phyloP scores from a whole-genome alignment of 768 basidiomycete genomes.

The Nidula microcarpa region DNA sequence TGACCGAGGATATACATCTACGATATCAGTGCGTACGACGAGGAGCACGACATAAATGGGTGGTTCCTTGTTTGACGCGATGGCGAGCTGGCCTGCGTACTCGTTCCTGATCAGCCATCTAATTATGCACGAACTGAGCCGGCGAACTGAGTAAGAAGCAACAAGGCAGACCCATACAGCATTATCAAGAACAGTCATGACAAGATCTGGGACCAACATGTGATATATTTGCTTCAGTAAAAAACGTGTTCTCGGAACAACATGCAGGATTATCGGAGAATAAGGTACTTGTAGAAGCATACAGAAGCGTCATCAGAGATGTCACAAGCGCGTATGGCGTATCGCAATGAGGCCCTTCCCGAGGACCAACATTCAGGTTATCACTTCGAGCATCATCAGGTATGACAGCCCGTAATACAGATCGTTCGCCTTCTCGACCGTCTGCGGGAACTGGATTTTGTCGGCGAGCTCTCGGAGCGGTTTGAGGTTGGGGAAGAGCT shows the following conservation, averaged over 20 bases:
- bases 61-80: too few species aligned
- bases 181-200: neutral
- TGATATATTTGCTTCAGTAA: neutral
- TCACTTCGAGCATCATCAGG: slow-evolving; percentile 29
- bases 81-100: too few species aligned
- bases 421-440: slow-evolving; percentile 31
- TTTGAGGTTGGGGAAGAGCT: slow-evolving; percentile 22
- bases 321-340: neutral
- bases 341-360: neutral
- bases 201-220: too few species aligned
- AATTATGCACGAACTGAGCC: neutral
- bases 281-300: neutral
- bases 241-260: slow-evolving; percentile 1
- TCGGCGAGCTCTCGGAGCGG: slow-evolving; percentile 24
- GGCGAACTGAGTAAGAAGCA: neutral
- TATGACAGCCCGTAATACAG: slow-evolving; percentile 35
- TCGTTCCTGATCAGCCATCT: neutral
- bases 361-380: slow-evolving; percentile 11
- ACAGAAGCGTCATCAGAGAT: neutral
- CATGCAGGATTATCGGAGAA: slow-evolving; percentile 1
- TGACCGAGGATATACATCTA: too few species aligned
- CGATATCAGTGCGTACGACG: too few species aligned
- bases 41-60: too few species aligned
- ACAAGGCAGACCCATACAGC: too few species aligned
- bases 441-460: slow-evolving; percentile 26